Base-by-base conservation (phyloP, 2,329 filamentous ascomycete species). In the Penicillium sp. region DNA sequence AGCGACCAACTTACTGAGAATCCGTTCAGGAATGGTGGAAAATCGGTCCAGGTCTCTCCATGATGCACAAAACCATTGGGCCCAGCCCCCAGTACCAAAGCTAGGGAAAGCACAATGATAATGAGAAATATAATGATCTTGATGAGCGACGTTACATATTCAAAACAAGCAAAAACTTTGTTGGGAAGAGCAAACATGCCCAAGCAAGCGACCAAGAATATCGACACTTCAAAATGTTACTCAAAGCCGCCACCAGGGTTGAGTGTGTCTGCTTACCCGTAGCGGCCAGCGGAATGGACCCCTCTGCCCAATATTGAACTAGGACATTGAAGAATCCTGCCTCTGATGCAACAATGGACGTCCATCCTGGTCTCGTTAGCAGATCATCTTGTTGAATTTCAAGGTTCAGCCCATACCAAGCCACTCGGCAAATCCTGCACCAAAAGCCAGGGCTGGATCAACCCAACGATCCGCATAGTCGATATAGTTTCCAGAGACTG, bases 81-180 rank as follows among this genome's bases (percentile, higher is more conserved):
- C 1, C 74, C 76, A 34, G 76, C 76, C 9, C 75, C 76, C 9
- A 64, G 54, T 29, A 75, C 68, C 41, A 77, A 65, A 16, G 75
- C 71, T 14, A 76, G 58, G 0, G 64, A 66, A n/a, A 70, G 51
- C 18, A 74, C 56, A 35, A 74, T 68, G 47, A 75, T 62, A 16
- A 75, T 63, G 13, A 77, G 46, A 47, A 76, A 68, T 10, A 68
- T 55, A 7, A 74, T 39, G 18, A 76, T 70, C 51, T 76, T 76
- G 50, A 75, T 61, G 11, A 73, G 47, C 0, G 70, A 71, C 0
- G 67, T 67, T 18, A 65, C 32, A 40, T 71, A 73, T 57, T 74
- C 69, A 29, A 73, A 72, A 67, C 70, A 74, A 4, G 67, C 73
- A 47, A 74, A 75, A 11, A 59, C 59, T 16, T 55, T 64, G 44